phyloP scores from a whole-genome alignment of 2,329 filamentous ascomycete species.

The Aspergillus floridensis region DNA sequence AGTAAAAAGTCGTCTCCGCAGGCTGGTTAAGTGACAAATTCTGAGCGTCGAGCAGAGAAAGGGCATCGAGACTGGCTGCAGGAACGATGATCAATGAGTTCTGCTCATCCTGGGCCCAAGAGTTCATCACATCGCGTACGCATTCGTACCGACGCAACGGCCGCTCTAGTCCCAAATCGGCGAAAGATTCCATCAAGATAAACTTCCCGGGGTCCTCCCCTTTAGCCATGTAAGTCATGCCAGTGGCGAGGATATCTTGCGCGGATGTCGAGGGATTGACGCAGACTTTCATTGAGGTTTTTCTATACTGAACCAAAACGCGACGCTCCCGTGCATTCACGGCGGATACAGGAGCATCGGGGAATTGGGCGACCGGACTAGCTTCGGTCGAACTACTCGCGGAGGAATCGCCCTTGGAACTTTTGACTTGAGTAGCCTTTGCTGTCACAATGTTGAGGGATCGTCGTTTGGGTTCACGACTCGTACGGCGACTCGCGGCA shows the following conservation, averaged over 20 bases:
- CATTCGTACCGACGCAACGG: constrained; percentile 82
- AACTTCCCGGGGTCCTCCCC: constrained; percentile 63
- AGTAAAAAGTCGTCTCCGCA: constrained; percentile 62
- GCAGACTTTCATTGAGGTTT: constrained; percentile 67
- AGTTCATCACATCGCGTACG: constrained; percentile 84
- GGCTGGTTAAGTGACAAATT: constrained; percentile 65
- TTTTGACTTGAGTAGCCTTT: constrained; percentile 22
- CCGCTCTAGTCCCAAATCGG: constrained; percentile 73
- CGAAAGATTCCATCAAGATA: constrained; percentile 75
- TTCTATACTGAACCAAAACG: constrained; percentile 70
- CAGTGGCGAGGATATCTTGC: constrained; percentile 68
- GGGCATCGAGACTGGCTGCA: constrained; percentile 51
- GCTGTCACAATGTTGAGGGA: constrained; percentile 33
- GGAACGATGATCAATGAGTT: constrained; percentile 70
- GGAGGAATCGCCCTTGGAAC: constrained; percentile 1
- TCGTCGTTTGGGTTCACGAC: constrained; percentile 23
- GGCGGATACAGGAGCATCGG: constrained; percentile 76
- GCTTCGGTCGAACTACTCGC: constrained; percentile 11
- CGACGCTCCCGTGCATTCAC: constrained; percentile 75
- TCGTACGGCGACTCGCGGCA: constrained; percentile 9
- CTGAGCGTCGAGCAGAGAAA: constrained; percentile 56
- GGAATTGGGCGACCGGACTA: constrained; percentile 32
- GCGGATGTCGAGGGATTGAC: constrained; percentile 72
- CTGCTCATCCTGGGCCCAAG: constrained; percentile 80
- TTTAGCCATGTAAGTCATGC: constrained; percentile 62